Evolutionary conservation across 116 monocot species (phyloP), one percentile per base, ranked within the genome.

Genomic region (Cymodocea nodosa): DNA sequence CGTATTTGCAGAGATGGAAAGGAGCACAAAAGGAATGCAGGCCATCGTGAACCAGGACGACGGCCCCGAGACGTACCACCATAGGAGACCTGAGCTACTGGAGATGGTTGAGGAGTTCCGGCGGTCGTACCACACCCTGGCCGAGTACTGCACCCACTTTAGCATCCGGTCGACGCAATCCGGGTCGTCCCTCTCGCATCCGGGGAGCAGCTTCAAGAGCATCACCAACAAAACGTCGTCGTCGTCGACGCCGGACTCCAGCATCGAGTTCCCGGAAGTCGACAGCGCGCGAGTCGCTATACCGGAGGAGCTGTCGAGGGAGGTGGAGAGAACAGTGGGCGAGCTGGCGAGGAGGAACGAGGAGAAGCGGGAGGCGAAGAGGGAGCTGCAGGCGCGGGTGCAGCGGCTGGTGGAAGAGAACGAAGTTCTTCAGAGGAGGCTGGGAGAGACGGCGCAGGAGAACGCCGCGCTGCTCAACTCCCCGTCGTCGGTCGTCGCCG

Each of bases 21-120:
- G 69, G 60, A 78, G 51, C 51, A 73, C 64, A 50, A 69, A 65
- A 65, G 56, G 30, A n/a, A 67, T 78, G 69, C 50, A 63, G 24
- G 44, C 68, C 40, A 49, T 78, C 35, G 64, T 78, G 24, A 30
- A 64, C 13, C 58, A 50, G 59, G 73, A 78, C 12, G 69, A 73
- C 22, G 73, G 69, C 37, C 51, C 73, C 11, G 69, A 69, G 58
- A 59, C 50, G 57, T 69, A 69, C 59, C 59, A 69, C 69, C 40
- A 69, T 9, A 58, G 16, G 56, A 68, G 54, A 60, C 64, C 73
- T 0, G 78, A 78, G 51, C 65, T 77, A 3, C 67, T 62, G 35
- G 68, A 63, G 63, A 66, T 22, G 48, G 61, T 77, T 0, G 56
- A 66, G 35, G 56, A 77, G 20, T 68, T 67, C 35, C 68, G 66